Conservation (phyloP, 805 yeast species). For the Yarrowia sp. region DNA sequence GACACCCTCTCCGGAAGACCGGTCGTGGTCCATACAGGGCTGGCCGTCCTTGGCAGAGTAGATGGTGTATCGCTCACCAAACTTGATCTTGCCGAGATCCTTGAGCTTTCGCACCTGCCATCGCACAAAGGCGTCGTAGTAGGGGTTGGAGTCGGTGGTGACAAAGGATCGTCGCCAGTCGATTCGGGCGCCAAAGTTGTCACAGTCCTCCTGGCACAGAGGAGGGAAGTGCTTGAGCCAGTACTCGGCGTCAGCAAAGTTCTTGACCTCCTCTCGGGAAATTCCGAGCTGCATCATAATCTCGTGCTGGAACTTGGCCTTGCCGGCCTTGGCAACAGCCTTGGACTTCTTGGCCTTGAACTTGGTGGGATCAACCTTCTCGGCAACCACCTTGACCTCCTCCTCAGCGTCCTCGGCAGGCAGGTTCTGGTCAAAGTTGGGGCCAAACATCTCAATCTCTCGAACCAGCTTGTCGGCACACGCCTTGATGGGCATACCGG, state of each 20-base stretch:
- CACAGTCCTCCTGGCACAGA: conserved; percentile 75
- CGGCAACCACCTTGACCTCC: conserved; percentile 36
- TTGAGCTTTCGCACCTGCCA: conserved; percentile 94
- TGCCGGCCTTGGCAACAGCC: conserved; percentile 90
- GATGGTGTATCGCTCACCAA: conserved; percentile 96
- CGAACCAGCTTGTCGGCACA: conserved; percentile 93
- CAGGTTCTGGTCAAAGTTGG: conserved; percentile 52
- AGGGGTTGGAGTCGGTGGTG: conserved; percentile 93
- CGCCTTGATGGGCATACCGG: conserved; percentile 96
- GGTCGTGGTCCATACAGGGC: conserved; percentile 99
- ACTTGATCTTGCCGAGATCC: conserved; percentile 86
- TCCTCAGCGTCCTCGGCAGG: conserved; percentile 48
- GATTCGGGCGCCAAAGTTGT: conserved; percentile 82
- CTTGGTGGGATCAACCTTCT: conserved; percentile 78
- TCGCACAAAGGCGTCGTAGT: conserved; percentile 89
- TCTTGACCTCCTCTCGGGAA: conserved; percentile 72
- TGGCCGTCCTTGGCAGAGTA: conserved; percentile 98
- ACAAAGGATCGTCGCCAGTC: conserved; percentile 98
- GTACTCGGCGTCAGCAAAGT: conserved; percentile 87
- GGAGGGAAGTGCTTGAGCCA: conserved; percentile 95
- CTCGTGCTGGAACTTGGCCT: conserved; percentile 91
- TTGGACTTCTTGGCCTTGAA: conserved; percentile 91
- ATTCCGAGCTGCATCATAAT: conserved; percentile 95
- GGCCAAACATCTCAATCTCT: conserved; percentile 89
- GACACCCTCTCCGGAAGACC: conserved; percentile 95